Conservation (phyloP, 305 asterid genomes). For the Fraxinus ornus region DNA sequence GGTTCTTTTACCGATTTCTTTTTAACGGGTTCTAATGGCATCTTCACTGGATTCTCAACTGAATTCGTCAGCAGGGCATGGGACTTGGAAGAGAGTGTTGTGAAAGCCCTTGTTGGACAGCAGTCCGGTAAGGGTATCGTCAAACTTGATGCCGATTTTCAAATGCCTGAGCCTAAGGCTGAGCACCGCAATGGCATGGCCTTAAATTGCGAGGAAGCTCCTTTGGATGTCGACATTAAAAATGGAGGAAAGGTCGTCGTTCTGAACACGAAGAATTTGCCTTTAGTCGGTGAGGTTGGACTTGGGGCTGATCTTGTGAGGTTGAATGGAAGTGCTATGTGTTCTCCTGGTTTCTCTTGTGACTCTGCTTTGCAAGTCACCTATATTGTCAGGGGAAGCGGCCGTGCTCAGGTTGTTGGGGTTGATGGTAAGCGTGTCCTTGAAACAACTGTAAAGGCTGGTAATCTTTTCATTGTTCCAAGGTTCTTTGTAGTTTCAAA, state of each 20-base stretch:
- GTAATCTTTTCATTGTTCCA: slow-evolving; percentile 70
- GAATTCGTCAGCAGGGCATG: slow-evolving; percentile 67
- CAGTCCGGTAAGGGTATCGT: slow-evolving; percentile 53
- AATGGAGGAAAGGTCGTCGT: slow-evolving; percentile 76
- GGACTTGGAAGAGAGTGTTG: slow-evolving; percentile 60
- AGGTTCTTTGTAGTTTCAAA: slow-evolving; percentile 74
- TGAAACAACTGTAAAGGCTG: slow-evolving; percentile 64
- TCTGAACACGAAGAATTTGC: slow-evolving; percentile 69
- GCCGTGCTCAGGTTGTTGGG: slow-evolving; percentile 74
- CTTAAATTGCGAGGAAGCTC: slow-evolving; percentile 67
- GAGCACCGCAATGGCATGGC: slow-evolving; percentile 61
- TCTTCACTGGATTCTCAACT: slow-evolving; percentile 70
- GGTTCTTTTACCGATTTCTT: slow-evolving; percentile 67
- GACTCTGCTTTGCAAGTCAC: slow-evolving; percentile 80
- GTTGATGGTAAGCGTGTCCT: slow-evolving; percentile 66
- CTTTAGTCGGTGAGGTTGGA: slow-evolving; percentile 69
- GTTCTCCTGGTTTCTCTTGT: slow-evolving; percentile 74
- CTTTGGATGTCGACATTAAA: slow-evolving; percentile 68
- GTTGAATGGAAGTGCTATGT: slow-evolving; percentile 62
- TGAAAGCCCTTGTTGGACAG: slow-evolving; percentile 54
- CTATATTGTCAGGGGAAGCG: slow-evolving; percentile 71
- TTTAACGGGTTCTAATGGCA: slow-evolving; percentile 67
- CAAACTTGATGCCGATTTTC: slow-evolving; percentile 45
- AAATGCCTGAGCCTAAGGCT: slow-evolving; percentile 67
- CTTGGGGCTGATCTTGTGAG: slow-evolving; percentile 68